Base-by-base conservation (phyloP, 768 basidiomycete species). In the Asterophora lycoperdoides region DNA sequence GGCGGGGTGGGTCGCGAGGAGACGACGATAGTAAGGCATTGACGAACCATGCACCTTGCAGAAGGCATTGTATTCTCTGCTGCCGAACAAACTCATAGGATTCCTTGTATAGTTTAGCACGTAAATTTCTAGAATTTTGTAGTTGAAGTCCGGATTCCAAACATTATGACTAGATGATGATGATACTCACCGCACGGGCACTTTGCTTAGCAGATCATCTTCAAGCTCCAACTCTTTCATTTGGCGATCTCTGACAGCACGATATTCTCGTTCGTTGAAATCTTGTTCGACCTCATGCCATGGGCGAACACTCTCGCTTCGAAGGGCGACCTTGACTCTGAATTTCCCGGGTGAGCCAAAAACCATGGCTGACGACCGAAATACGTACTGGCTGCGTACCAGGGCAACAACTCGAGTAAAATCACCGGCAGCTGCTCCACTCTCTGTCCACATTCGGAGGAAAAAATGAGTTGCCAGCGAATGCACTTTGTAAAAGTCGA, bases 31-130 rank as follows among this genome's bases (percentile, higher is more conserved):
- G 81, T 33, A 86, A 68, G 1, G 83, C 91, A 58, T 86, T 92
- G 54, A 89, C 79, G 65, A 96, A 94, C 93, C 93, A 96, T 17
- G 90, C 87, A 28, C 93, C 93, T 62, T 92, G 86, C 39, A 91
- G 69, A 33, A 96, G 67, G 60, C 92, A 94, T 55, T 89, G 85
- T 60, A 93, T 85, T 45, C 93, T 77, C 65, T 96, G 93, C 62
- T 88, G 84, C 35, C 85, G 77, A 17, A 96, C 88, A 59, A 93
- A 94, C 60, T 92, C 89, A 55, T 81, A 90, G 11, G 89, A 92
- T 63, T 96, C 93, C 60, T 83, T 90, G 73, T 89, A 89, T 17
- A 96, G 72, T 56, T 90, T 89, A 36, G 82, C 83, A 15, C 90
- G 82, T 37, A 96, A 70, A 62, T 89, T 92, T 46, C 91, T 93